A percentile compares a stretch with the other conserved stretches of the same genome.
Conservation (phyloP, 2,329 filamentous ascomycete genomes). For the Aspergillus spinulosporus region DNA sequence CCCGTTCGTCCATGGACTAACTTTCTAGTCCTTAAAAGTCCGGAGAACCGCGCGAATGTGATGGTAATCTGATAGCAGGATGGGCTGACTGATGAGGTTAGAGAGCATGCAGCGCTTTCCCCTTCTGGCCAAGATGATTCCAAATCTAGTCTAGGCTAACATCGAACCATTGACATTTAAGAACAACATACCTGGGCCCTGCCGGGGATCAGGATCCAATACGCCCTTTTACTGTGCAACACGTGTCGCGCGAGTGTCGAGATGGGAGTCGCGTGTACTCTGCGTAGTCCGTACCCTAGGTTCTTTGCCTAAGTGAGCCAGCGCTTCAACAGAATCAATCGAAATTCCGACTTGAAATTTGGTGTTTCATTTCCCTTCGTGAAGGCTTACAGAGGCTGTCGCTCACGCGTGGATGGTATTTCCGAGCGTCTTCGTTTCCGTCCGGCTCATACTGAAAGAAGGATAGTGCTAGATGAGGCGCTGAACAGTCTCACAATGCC, state of each 20-base stretch:
- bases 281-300: not conserved
- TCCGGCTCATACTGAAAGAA: no score
- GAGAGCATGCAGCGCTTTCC: slow-evolving; percentile 6
- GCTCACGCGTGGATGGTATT: not conserved
- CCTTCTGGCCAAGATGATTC: slow-evolving; percentile 1
- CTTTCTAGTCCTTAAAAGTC: slow-evolving; percentile 16
- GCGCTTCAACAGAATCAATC: not conserved
- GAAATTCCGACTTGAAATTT: not conserved
- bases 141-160: not conserved
- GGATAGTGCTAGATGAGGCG: no score
- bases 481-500: no score
- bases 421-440: not conserved
- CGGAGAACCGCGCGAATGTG: slow-evolving; percentile 8
- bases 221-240: not conserved
- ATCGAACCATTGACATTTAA: not conserved
- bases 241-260: not conserved
- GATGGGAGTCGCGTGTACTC: not conserved
- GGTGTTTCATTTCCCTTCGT: not conserved
- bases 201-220: not conserved
- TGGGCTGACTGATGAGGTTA: slow-evolving; percentile 3
- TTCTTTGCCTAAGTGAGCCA: not conserved
- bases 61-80: slow-evolving; percentile 15
- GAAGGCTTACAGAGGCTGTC: not conserved
- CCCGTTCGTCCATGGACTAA: not conserved
- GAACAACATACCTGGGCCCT: not conserved